These are phyloP conservation scores for Cutaneotrichosporon spelunceum DNA, from an alignment of 1,284 basidiomycete species.

Conservation along the genomic window DNA sequence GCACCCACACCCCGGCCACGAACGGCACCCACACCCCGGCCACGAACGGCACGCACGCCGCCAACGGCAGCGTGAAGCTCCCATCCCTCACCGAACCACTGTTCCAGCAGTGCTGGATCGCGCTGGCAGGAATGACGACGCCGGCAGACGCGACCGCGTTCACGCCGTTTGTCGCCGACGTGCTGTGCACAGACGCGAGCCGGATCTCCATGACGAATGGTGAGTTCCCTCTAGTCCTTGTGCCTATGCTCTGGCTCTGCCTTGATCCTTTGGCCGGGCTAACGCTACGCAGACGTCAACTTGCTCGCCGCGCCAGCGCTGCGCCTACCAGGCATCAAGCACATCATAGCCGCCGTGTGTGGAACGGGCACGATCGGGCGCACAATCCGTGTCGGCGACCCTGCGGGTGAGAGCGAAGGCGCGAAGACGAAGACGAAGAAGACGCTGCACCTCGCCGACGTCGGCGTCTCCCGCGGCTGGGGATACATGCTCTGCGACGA, in stretches of 20 bases:
- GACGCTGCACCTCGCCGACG: conserved; percentile 37
- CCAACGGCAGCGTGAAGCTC: too few species aligned
- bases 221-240: conserved; percentile 18
- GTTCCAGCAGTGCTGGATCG: conserved; percentile 44
- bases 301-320: conserved; percentile 45
- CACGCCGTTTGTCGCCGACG: conserved; percentile 22
- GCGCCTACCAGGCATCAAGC: conserved; percentile 28
- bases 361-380: conserved; percentile 45
- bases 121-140: conserved; percentile 37
- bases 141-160: conserved; percentile 33
- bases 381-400: conserved; percentile 30
- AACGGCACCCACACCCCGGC: conserved; percentile 11
- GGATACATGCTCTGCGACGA: conserved; percentile 48
- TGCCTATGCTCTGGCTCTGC: too few species aligned
- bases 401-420: too few species aligned
- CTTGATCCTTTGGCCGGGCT: too few species aligned
- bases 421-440: not conserved
- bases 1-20: conserved; percentile 15
- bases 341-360: conserved; percentile 40
- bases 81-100: conserved; percentile 29
- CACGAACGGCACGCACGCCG: conserved; percentile 18
- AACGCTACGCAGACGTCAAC: conserved; percentile 41
- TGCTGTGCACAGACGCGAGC: conserved; percentile 23
- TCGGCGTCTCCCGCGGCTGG: conserved; percentile 41
- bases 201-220: conserved; percentile 40